Conservation (phyloP, 371 early-diverging fungal species). For the Mucor indicus region DNA sequence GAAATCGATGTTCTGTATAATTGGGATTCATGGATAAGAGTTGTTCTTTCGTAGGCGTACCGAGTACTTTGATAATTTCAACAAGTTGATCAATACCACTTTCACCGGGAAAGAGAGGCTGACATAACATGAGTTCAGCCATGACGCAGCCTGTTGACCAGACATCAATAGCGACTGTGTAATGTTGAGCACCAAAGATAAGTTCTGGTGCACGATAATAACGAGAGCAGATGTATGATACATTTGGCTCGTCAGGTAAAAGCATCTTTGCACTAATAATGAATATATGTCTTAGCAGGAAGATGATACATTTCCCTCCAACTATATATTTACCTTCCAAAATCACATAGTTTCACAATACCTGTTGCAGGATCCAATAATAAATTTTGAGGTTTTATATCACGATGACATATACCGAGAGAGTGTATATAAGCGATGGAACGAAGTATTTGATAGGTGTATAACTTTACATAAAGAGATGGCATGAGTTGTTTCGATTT, state of each 20-base stretch:
- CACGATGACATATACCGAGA: constrained; percentile 62
- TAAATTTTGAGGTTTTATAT: constrained; percentile 74
- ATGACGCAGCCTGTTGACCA: constrained; percentile 99
- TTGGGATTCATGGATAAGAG: constrained; percentile 94
- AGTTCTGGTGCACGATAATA: constrained; percentile 99
- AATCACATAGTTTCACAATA: constrained; percentile 97
- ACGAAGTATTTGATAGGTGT: constrained; percentile 95
- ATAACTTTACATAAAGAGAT: constrained; percentile 83
- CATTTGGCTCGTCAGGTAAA: constrained; percentile 92
- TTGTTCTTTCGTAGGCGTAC: constrained; percentile 98
- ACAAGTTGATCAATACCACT: constrained; percentile 99
- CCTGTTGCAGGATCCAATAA: constrained; percentile 77
- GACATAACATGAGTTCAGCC: constrained; percentile 95
- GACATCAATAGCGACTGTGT: constrained; percentile 88
- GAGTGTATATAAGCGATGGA: constrained; percentile 97
- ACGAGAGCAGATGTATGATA: constrained; percentile 97
- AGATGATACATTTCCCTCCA: no score
- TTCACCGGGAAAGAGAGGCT: constrained; percentile 99
- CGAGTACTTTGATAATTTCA: constrained; percentile 98
- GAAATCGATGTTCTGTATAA: constrained; percentile 97
- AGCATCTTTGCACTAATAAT: constrained; percentile 90
- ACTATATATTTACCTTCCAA: constrained; percentile 90
- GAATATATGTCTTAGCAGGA: no score
- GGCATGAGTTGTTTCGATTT: constrained; percentile 91
- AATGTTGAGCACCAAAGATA: constrained; percentile 94